Evolutionary conservation across 164 flowering plant genomes (phyloP).

Genomic region (Echeveria elegans): DNA sequence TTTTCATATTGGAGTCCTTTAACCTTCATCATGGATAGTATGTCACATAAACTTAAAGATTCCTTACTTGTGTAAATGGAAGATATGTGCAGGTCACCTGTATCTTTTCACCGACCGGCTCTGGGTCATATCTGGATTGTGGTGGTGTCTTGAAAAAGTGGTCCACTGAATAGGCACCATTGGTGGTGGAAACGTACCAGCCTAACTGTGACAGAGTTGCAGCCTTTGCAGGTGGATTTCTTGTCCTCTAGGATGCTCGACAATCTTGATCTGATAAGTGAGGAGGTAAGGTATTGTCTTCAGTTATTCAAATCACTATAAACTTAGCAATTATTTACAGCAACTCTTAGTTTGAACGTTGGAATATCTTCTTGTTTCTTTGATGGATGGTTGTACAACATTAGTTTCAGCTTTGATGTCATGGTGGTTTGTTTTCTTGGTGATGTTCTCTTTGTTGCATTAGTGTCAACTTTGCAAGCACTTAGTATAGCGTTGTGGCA

Average conservation of each 20-base stretch:
- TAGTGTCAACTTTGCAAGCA: not conserved
- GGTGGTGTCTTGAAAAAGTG: slow-evolving; percentile 4
- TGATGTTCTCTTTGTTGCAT: not conserved
- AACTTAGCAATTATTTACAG: not conserved
- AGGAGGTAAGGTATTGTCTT: slow-evolving; percentile 5
- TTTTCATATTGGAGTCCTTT: not conserved
- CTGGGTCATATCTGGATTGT: slow-evolving; percentile 2
- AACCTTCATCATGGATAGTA: not conserved
- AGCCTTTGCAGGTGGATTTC: slow-evolving; percentile 6
- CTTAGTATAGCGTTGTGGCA: not conserved
- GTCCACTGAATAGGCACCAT: slow-evolving; percentile 4
- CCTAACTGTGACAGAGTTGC: slow-evolving; percentile 3
- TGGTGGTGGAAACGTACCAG: slow-evolving; percentile 6
- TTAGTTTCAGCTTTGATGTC: not conserved
- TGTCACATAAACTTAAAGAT: not conserved
- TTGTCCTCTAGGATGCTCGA: slow-evolving; percentile 5
- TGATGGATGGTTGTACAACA: not conserved
- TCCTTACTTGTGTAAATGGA: not conserved
- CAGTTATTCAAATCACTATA: not conserved
- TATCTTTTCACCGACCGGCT: not conserved
- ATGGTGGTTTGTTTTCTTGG: not conserved
- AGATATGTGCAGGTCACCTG: not conserved
- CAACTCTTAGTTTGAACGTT: not conserved
- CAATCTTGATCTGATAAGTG: slow-evolving; percentile 7
- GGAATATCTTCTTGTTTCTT: not conserved